These are phyloP conservation scores for Chaetomiaceae sp. DNA, from an alignment of 2,329 filamentous ascomycete genomes.

Conservation along the genomic window DNA sequence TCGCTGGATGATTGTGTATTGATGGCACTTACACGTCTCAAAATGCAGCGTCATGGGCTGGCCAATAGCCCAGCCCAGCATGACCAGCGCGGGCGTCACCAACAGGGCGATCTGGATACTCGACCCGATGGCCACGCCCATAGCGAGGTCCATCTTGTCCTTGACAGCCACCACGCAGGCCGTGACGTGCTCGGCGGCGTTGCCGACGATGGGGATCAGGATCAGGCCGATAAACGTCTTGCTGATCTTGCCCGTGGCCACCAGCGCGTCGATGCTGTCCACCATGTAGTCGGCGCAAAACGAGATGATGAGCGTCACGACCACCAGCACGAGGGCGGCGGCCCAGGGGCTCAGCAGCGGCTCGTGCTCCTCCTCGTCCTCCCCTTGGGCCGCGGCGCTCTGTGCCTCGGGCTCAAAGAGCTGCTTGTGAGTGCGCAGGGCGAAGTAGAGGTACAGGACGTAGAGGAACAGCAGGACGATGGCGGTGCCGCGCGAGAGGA, in stretches of 20 bases:
- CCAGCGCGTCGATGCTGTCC: constrained; percentile 68
- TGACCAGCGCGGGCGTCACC: constrained; percentile 74
- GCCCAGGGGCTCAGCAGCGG: constrained; percentile 57
- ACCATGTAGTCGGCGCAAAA: constrained; percentile 75
- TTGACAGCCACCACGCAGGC: constrained; percentile 74
- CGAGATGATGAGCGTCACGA: constrained; percentile 66
- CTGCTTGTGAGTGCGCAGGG: constrained; percentile 68
- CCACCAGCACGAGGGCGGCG: constrained; percentile 61
- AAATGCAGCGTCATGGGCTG: constrained; percentile 75
- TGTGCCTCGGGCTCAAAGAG: constrained; percentile 59
- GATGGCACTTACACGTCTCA: constrained; percentile 51
- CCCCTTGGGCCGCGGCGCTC: constrained; percentile 14
- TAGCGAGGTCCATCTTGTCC: constrained; percentile 71
- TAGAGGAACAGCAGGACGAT: constrained; percentile 73
- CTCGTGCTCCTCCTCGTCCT: constrained; percentile 36
- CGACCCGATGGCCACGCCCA: constrained; percentile 77
- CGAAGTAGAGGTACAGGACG: constrained; percentile 72
- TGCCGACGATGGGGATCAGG: constrained; percentile 73
- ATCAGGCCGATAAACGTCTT: constrained; percentile 79
- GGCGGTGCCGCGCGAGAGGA: constrained; percentile 70
- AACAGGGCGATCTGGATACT: constrained; percentile 80
- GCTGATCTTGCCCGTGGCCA: constrained; percentile 65
- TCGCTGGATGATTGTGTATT: not conserved
- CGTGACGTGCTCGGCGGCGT: constrained; percentile 77
- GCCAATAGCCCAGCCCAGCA: constrained; percentile 71